Base-by-base conservation (phyloP, 441 rosid genomes). In the Manihot esculenta region DNA sequence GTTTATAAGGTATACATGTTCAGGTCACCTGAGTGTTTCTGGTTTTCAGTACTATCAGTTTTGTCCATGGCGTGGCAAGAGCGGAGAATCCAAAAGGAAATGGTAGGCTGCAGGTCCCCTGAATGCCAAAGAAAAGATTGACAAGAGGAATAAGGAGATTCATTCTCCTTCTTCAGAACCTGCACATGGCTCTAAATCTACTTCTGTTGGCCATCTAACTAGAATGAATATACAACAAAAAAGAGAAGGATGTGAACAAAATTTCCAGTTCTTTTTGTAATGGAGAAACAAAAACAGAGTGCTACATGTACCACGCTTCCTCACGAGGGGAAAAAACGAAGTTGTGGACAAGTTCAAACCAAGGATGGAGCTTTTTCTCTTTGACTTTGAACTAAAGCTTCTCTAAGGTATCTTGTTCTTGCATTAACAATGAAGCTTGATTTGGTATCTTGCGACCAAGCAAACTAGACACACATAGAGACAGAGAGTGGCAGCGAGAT, bases 351-450 rank as follows among this genome's bases (percentile, higher is more conserved):
- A 65, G 68, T 72, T 82, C 58, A 56, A 61, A 66, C 75, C 67
- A 21, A 79, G 79, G 57, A 76, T 74, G 71, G 55, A 33, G 30
- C 77, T 79, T 64, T 82, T 82, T 70, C 59, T 82, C 69, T 79
- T 76, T 54, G 74, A 82, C 61, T 64, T 71, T 62, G 77, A 79
- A 44, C 38, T 27, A 38, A 81, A 74, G 73, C 76, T 79, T 62
- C 66, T 82, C 30, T 74, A 72, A 60, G 85, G 38, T n/a, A n/a
- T n/a, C n/a, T n/a, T n/a, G n/a, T n/a, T n/a, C n/a, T n/a, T n/a
- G n/a, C n/a, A n/a, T n/a, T n/a, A n/a, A n/a, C n/a, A n/a, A n/a
- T n/a, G n/a, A n/a, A n/a, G n/a, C n/a, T n/a, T n/a, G n/a, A n/a
- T n/a, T n/a, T n/a, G n/a, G n/a, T n/a, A n/a, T n/a, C n/a, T n/a